A percentile compares a stretch with the other conserved stretches of the same genome.
Conservation (phyloP, 176 grass and related monocot genomes). For the Oryza brachyantha region DNA sequence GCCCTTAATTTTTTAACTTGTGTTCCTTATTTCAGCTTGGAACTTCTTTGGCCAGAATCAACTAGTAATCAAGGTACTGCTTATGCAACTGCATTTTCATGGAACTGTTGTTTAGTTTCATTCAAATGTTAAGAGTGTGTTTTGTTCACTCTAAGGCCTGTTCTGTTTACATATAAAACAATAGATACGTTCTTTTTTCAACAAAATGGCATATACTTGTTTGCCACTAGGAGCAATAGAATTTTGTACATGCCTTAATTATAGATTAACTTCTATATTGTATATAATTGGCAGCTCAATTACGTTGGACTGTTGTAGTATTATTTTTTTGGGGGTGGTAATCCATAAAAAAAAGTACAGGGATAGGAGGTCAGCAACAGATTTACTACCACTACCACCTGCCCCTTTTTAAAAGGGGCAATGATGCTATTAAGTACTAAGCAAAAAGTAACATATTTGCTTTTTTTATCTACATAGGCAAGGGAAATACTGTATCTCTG, state of each 20-base stretch:
- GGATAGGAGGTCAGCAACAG: background rate
- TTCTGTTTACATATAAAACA: background rate
- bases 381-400: background rate
- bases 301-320: background rate
- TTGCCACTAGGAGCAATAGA: no score
- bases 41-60: conserved; percentile 62
- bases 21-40: conserved; percentile 61
- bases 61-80: conserved; percentile 58
- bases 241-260: no score
- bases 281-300: background rate
- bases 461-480: background rate
- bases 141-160: background rate
- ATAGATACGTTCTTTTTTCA: background rate
- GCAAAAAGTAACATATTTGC: background rate
- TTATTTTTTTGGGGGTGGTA: background rate
- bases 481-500: background rate
- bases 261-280: no score
- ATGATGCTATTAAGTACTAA: background rate
- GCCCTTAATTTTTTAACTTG: conserved; percentile 35
- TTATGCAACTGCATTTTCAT: background rate
- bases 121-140: background rate
- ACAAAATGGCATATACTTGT: background rate
- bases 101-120: background rate
- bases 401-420: no score
- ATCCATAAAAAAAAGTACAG: background rate